Evolutionary conservation across 331 rosid genomes (phyloP).

Genomic region (Phaseolus coccineus): DNA sequence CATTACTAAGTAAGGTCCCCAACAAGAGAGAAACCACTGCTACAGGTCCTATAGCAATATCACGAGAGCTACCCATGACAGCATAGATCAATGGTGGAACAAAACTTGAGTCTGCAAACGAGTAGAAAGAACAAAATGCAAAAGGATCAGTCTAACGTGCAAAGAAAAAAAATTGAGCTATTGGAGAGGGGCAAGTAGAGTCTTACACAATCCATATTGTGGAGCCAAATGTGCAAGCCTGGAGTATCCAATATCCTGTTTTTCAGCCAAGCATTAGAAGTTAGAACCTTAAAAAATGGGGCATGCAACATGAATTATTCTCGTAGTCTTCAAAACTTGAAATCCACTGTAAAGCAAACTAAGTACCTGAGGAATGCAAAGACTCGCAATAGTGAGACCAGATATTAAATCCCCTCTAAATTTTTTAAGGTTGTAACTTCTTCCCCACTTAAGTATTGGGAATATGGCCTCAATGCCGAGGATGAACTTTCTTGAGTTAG

Average conservation of each 20-base stretch:
- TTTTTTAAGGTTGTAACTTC: constrained; percentile 66
- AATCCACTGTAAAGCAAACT: constrained; percentile 29
- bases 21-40: constrained; percentile 94
- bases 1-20: constrained; percentile 75
- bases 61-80: constrained; percentile 95
- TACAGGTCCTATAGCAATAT: constrained; percentile 96
- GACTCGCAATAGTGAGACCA: constrained; percentile 97
- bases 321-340: neutral
- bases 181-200: neutral
- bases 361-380: constrained; percentile 92
- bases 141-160: constrained; percentile 40
- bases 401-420: constrained; percentile 82
- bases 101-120: constrained; percentile 82
- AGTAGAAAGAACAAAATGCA: constrained; percentile 24
- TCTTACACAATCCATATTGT: constrained; percentile 89
- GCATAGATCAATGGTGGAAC: constrained; percentile 97
- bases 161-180: constrained; percentile 21
- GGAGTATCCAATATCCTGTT: constrained; percentile 93
- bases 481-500: constrained; percentile 60
- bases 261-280: constrained; percentile 44
- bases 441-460: constrained; percentile 83
- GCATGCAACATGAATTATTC: constrained; percentile 7
- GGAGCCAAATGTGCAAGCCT: constrained; percentile 90
- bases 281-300: neutral
- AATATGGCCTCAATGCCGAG: constrained; percentile 80